Conservation (phyloP, 2,329 filamentous ascomycete genomes). For the Botrytis paeoniae region DNA sequence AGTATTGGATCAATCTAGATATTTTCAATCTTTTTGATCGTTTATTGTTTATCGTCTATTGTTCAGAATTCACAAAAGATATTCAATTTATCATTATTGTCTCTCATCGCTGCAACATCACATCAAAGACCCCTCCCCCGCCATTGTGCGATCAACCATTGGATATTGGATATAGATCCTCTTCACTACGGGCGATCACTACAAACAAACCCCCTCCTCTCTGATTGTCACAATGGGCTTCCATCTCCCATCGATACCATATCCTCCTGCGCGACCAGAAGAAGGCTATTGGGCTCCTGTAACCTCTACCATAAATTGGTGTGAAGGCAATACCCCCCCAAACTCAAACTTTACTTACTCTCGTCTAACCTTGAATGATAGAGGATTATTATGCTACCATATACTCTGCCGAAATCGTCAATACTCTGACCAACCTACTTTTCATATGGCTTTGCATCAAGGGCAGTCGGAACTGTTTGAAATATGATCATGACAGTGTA, state of each 20-base stretch:
- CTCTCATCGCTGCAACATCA: not conserved
- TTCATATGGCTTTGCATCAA: constrained; percentile 77
- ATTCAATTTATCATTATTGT: not conserved
- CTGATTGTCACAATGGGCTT: constrained; percentile 28
- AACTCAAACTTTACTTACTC: not conserved
- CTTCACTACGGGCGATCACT: not conserved
- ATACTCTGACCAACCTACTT: constrained; percentile 75
- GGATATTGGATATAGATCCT: not conserved
- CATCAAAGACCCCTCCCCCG: not conserved
- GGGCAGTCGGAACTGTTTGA: constrained; percentile 70
- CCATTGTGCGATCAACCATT: not conserved
- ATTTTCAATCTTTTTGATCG: not conserved
- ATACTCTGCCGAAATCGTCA: constrained; percentile 75
- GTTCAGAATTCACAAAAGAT: not conserved
- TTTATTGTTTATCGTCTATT: not conserved
- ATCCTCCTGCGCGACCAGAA: constrained; percentile 37
- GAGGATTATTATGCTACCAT: constrained; percentile 74
- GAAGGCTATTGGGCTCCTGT: constrained; percentile 39
- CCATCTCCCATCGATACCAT: constrained; percentile 31
- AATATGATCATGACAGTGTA: constrained; percentile 69
- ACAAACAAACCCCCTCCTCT: not conserved
- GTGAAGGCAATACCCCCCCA: constrained; percentile 59
- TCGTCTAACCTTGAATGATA: constrained; percentile 21
- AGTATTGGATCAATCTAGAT: not conserved
- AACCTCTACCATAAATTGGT: constrained; percentile 58